Conservation (phyloP, 805 yeast species). For the Kodamaea hsintzibuensis region DNA sequence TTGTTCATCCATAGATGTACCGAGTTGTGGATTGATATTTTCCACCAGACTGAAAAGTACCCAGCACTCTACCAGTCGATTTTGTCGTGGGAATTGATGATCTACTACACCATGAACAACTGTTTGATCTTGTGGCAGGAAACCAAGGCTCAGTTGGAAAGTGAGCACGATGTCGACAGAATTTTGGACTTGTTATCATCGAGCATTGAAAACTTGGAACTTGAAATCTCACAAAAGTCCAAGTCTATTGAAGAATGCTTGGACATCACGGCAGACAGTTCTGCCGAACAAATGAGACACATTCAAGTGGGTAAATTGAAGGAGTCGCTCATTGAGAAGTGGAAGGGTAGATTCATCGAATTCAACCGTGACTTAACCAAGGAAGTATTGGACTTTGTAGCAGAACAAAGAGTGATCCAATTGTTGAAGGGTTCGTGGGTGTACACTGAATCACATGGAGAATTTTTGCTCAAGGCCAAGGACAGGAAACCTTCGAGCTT, state of each 20-base stretch:
- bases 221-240: slow-evolving; percentile 17
- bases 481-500: slow-evolving; percentile 19
- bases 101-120: slow-evolving; percentile 56
- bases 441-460: slow-evolving; percentile 57
- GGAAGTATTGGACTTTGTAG: slow-evolving; percentile 70
- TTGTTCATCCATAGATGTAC: slow-evolving; percentile 37
- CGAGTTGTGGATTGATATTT: slow-evolving; percentile 36
- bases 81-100: slow-evolving; percentile 54
- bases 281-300: slow-evolving; percentile 53
- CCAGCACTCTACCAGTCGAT: slow-evolving; percentile 42
- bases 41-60: slow-evolving; percentile 28
- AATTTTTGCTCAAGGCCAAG: slow-evolving; percentile 24
- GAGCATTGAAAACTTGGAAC: slow-evolving; percentile 31
- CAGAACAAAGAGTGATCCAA: slow-evolving; percentile 71
- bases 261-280: slow-evolving; percentile 37
- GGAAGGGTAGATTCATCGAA: slow-evolving; percentile 47
- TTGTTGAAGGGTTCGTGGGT: slow-evolving; percentile 83
- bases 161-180: slow-evolving; percentile 51
- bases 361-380: slow-evolving; percentile 51
- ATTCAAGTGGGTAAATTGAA: slow-evolving; percentile 51
- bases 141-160: slow-evolving; percentile 50
- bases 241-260: slow-evolving; percentile 47
- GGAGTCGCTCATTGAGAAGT: slow-evolving; percentile 32
- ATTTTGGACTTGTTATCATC: slow-evolving; percentile 46
- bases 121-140: slow-evolving; percentile 65